Percentiles rank a stretch among this genome's conserved stretches.
Conservation (phyloP, 1,284 basidiomycete genomes). For the Ustilago bromivora region DNA sequence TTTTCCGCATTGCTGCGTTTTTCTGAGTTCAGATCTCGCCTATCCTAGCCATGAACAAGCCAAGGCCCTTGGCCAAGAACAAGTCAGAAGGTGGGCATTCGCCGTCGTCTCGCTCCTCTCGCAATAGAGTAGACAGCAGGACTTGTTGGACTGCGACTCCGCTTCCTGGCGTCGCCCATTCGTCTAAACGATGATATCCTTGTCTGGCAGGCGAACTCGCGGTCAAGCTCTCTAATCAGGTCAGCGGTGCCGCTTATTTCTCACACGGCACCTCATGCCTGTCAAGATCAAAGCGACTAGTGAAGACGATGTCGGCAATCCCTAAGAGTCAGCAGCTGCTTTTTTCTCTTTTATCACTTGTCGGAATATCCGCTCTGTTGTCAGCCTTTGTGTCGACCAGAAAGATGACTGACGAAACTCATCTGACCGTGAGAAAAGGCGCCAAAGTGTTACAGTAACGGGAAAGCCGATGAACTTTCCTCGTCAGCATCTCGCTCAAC, state of each 20-base stretch:
- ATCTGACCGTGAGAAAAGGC: neutral
- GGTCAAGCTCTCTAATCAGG: slow-evolving; percentile 1
- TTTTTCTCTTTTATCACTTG: neutral
- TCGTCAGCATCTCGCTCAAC: neutral
- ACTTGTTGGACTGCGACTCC: slow-evolving; percentile 10
- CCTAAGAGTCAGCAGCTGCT: neutral
- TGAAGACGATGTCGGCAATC: neutral
- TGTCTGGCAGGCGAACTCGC: neutral
- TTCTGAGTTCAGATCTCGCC: slow-evolving; percentile 17
- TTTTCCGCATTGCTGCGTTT: neutral
- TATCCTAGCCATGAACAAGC: slow-evolving; percentile 10
- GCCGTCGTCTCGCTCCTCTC: slow-evolving; percentile 14
- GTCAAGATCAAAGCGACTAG: slow-evolving; percentile 3
- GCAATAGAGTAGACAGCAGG: neutral
- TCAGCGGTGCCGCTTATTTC: slow-evolving; percentile 2
- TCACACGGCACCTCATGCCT: neutral
- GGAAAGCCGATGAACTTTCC: neutral
- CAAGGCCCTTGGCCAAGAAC: slow-evolving; percentile 41
- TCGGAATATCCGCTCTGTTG: slow-evolving; percentile 4
- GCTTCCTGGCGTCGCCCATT: slow-evolving; percentile 5
- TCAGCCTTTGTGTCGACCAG: neutral
- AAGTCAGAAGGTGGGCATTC: slow-evolving; percentile 15
- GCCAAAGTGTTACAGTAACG: neutral
- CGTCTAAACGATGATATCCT: neutral
- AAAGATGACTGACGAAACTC: neutral